Percentiles rank a stretch among this genome's conserved stretches.
These are phyloP conservation scores for Colletotrichum brevisporum DNA, from an alignment of 2,329 filamentous ascomycete genomes.

Conservation along the genomic window DNA sequence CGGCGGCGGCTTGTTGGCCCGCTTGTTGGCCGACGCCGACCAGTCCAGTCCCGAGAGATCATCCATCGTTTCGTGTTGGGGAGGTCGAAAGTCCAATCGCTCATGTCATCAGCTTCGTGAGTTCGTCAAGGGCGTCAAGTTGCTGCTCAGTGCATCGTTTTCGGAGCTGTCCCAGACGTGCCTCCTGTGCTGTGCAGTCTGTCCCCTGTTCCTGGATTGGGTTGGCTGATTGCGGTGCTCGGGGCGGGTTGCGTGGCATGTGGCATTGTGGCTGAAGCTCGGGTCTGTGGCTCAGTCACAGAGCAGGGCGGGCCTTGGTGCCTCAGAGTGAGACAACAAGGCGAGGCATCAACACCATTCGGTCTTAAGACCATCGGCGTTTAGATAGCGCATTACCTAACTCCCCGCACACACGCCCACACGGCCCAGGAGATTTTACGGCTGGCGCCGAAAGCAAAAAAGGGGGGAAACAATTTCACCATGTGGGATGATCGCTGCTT, in stretches of 20 bases:
- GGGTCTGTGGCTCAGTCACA: not conserved
- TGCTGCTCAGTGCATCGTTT: constrained; percentile 38
- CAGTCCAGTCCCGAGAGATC: constrained; percentile 74
- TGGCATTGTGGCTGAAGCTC: constrained; percentile 40
- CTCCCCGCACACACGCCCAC: not conserved
- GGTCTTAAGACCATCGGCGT: constrained; percentile 1
- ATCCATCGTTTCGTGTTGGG: constrained; percentile 63
- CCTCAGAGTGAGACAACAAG: constrained; percentile 3
- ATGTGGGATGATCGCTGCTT: constrained; percentile 16
- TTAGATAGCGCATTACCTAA: not conserved
- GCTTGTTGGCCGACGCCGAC: constrained; percentile 58
- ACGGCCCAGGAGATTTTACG: constrained; percentile 22
- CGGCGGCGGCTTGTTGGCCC: constrained; percentile 58
- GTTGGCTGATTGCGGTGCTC: constrained; percentile 37
- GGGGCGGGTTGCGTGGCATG: constrained; percentile 34
- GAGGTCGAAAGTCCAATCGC: constrained; percentile 10
- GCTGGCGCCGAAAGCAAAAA: constrained; percentile 30
- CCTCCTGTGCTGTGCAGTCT: not conserved
- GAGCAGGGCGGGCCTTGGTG: not conserved
- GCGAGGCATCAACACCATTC: not conserved
- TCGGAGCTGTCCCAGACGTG: constrained; percentile 25
- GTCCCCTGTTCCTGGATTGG: constrained; percentile 24
- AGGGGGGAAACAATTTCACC: constrained; percentile 16
- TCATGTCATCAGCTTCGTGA: constrained; percentile 41
- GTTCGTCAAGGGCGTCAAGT: constrained; percentile 35